These are phyloP conservation scores for Mucor ambiguus DNA, from an alignment of 371 early-diverging fungal species.

Conservation along the genomic window DNA sequence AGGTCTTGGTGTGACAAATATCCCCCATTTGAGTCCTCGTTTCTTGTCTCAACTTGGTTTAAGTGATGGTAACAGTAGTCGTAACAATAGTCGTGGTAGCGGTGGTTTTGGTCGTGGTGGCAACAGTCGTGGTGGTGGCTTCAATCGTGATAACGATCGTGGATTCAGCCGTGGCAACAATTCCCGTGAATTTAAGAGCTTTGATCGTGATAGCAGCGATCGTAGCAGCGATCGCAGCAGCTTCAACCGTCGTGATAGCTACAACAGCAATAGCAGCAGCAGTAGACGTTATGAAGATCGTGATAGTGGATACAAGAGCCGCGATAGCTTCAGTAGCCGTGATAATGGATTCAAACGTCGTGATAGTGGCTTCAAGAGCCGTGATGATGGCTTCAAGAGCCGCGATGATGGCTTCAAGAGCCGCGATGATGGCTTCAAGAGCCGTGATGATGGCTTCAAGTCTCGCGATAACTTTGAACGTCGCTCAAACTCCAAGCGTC, in stretches of 20 bases:
- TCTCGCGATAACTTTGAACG: background rate
- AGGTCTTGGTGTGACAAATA: constrained; percentile 48
- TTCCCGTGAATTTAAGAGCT: constrained; percentile 1
- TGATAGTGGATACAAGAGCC: constrained; percentile 8
- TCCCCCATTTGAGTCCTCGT: constrained; percentile 48
- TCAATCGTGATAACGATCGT: constrained; percentile 13
- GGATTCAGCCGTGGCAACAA: constrained; percentile 11
- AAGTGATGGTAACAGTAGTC: constrained; percentile 10
- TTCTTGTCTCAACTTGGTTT: constrained; percentile 57
- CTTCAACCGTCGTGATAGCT: constrained; percentile 8
- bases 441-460: constrained; percentile 4
- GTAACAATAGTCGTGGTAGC: constrained; percentile 9
- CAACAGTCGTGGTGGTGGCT: constrained; percentile 6
- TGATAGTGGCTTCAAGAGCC: background rate
- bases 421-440: constrained; percentile 1
- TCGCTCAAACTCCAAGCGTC: background rate
- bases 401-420: constrained; percentile 5
- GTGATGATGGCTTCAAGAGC: constrained; percentile 10
- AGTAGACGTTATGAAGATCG: background rate
- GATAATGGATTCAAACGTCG: constrained; percentile 7
- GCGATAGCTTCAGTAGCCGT: background rate
- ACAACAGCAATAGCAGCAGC: background rate
- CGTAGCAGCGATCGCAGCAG: constrained; percentile 7
- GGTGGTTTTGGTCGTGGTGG: constrained; percentile 16
- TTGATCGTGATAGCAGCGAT: constrained; percentile 2